Conservation (phyloP, 768 basidiomycete genomes). For the Calocybe indica region DNA sequence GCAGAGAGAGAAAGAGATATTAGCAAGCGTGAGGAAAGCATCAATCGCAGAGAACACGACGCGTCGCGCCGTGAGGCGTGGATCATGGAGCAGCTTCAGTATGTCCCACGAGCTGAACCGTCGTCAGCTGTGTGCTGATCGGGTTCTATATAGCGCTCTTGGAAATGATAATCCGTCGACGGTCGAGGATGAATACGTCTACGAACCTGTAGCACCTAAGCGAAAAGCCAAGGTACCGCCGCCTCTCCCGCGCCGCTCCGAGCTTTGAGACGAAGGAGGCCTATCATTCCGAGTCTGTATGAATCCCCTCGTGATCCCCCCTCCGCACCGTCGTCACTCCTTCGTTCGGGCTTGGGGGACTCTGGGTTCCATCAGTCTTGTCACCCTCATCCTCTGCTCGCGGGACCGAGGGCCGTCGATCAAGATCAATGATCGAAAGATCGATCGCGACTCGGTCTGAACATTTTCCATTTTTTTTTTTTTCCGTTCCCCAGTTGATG, state of each 20-base stretch:
- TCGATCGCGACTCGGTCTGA: constrained; percentile 21
- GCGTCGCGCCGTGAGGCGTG: constrained; percentile 81
- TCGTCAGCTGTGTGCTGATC: background rate
- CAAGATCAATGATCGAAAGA: constrained; percentile 15
- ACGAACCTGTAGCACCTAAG: constrained; percentile 62
- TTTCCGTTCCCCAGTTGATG: constrained; percentile 24
- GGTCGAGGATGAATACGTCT: constrained; percentile 77
- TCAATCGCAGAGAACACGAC: constrained; percentile 83
- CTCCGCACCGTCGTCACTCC: constrained; percentile 43
- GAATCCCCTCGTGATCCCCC: constrained; percentile 39
- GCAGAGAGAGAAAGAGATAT: constrained; percentile 84
- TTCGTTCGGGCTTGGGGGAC: constrained; percentile 92
- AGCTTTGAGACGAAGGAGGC: constrained; percentile 94
- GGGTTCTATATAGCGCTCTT: constrained; percentile 40
- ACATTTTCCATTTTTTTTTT: constrained; percentile 32
- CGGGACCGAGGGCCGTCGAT: constrained; percentile 27
- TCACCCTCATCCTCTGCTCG: constrained; percentile 64
- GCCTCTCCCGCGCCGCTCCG: constrained; percentile 79
- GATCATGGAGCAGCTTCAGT: constrained; percentile 95
- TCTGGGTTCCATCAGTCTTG: constrained; percentile 51
- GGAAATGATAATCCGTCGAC: constrained; percentile 61
- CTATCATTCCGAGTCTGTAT: constrained; percentile 58
- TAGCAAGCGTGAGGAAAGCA: constrained; percentile 76
- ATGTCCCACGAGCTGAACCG: constrained; percentile 20
- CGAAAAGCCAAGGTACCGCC: constrained; percentile 90